Conservation (phyloP, 192 early-diverging fungal species). For the Coemansia asiatica region DNA sequence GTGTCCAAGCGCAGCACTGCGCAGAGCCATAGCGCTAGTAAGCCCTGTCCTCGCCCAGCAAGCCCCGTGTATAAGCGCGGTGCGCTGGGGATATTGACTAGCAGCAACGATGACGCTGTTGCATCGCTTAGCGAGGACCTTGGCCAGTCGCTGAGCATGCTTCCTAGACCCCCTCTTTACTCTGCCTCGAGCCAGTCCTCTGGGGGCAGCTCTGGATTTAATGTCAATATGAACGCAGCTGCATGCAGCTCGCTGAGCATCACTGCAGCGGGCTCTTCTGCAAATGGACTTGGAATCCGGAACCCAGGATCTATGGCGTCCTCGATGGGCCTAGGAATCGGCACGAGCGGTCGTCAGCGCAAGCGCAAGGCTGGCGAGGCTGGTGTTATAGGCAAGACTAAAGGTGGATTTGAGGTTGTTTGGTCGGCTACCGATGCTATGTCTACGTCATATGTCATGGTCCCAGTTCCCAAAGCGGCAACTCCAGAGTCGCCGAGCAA, state of each 20-base stretch:
- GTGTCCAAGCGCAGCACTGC: slow-evolving; percentile 30
- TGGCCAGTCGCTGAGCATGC: slow-evolving; percentile 35
- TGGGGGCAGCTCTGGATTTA: slow-evolving; percentile 44
- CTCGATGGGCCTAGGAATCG: slow-evolving; percentile 3
- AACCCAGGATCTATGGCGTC: slow-evolving; percentile 16
- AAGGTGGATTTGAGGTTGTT: slow-evolving; percentile 54
- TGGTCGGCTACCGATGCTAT: slow-evolving; percentile 45
- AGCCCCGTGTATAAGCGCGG: slow-evolving; percentile 51
- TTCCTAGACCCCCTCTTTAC: slow-evolving; percentile 21
- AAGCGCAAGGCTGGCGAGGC: slow-evolving; percentile 55
- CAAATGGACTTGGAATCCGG: slow-evolving; percentile 22
- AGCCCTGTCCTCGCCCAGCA: slow-evolving; percentile 13
- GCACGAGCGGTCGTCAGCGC: slow-evolving; percentile 19
- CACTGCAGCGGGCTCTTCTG: slow-evolving; percentile 5
- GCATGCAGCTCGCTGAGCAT: slow-evolving; percentile 1
- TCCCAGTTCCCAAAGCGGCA: slow-evolving; percentile 41
- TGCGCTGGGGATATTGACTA: slow-evolving; percentile 34
- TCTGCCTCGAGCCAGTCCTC: slow-evolving; percentile 51
- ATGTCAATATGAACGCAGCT: slow-evolving; percentile 25
- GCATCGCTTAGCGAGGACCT: slow-evolving; percentile 42
- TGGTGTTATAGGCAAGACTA: slow-evolving; percentile 51
- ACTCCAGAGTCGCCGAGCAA: slow-evolving; percentile 52
- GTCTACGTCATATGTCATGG: slow-evolving; percentile 56
- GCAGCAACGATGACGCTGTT: slow-evolving; percentile 24
- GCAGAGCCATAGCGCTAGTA: slow-evolving; percentile 32